Conservation (phyloP, 2,329 filamentous ascomycete species). For the Nothopassalora personata region DNA sequence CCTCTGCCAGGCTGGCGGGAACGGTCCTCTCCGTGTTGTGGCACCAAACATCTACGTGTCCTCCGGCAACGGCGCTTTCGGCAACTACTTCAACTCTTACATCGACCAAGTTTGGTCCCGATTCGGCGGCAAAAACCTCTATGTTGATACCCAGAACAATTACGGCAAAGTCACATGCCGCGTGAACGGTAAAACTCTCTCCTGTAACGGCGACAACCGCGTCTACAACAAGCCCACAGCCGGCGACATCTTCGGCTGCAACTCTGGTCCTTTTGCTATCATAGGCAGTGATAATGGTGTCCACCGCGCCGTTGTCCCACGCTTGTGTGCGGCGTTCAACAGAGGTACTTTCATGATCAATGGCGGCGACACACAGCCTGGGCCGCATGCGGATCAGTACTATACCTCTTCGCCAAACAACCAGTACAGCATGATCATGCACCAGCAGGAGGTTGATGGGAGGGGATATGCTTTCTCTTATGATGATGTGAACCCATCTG, state of each 20-base stretch:
- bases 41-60: conserved; percentile 40
- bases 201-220: conserved; percentile 37
- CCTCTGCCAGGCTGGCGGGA: conserved; percentile 47
- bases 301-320: conserved; percentile 59
- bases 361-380: conserved; percentile 47
- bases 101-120: conserved; percentile 48
- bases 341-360: conserved; percentile 59
- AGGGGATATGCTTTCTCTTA: conserved; percentile 64
- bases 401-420: conserved; percentile 46
- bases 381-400: conserved; percentile 39
- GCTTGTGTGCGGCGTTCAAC: conserved; percentile 73
- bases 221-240: conserved; percentile 55
- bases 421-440: conserved; percentile 57
- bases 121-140: conserved; percentile 44
- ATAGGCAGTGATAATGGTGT: conserved; percentile 36
- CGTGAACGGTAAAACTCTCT: conserved; percentile 33
- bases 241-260: conserved; percentile 63
- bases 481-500: conserved; percentile 53
- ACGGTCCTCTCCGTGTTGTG: conserved; percentile 37
- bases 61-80: conserved; percentile 43
- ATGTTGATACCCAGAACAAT: conserved; percentile 60
- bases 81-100: conserved; percentile 48
- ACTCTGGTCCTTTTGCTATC: conserved; percentile 55
- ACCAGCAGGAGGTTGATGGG: conserved; percentile 54
- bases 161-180: conserved; percentile 50